Evolutionary conservation across 768 basidiomycete species (phyloP), one percentile per base, ranked within the genome.

Genomic region (Tulasnella sp.): DNA sequence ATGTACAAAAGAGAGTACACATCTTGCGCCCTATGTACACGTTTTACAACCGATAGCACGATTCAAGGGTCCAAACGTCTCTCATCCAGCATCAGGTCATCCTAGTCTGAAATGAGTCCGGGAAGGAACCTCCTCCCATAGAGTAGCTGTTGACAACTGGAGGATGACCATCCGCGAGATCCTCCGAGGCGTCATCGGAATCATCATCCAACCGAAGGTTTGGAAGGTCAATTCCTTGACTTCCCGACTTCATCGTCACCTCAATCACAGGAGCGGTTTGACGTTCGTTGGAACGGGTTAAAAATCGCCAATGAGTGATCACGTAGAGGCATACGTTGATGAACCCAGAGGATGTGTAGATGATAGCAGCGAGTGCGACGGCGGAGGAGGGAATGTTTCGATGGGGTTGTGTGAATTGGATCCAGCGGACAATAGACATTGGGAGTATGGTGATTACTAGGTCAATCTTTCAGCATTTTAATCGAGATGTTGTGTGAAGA

Each of bases 271-370:
- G 11, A 19, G 11, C 41, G 19, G 41, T n/a, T 11, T n/a, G 41
- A 19, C n/a, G 11, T n/a, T n/a, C 41, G 41, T n/a, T 11, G 41
- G 19, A 19, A 19, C 11, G 11, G 11, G 11, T n/a, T 11, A 43
- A 11, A 11, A 43, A 43, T 43, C n/a, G 11, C 11, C 76, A 76
- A 9, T 76, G 41, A 43, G 76, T 76, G 23, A 69, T 51, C 2
- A 65, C 53, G 67, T 65, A 69, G 11, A 80, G 70, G 44, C 75
- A 60, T 24, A 75, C 70, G 63, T 80, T 78, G 62, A 78, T 68
- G 26, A 78, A 58, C 4, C 78, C 78, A 0, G 76, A 78, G 30
- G 73, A 71, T 0, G 75, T 68, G 63, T 74, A 78, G 9, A 78
- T n/a, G n/a, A n/a, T n/a, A n/a, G n/a, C n/a, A n/a, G n/a, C n/a